Percentiles rank a stretch among this genome's conserved stretches.
Conservation (phyloP, 2,329 filamentous ascomycete genomes). For the Seiridium unicorne region DNA sequence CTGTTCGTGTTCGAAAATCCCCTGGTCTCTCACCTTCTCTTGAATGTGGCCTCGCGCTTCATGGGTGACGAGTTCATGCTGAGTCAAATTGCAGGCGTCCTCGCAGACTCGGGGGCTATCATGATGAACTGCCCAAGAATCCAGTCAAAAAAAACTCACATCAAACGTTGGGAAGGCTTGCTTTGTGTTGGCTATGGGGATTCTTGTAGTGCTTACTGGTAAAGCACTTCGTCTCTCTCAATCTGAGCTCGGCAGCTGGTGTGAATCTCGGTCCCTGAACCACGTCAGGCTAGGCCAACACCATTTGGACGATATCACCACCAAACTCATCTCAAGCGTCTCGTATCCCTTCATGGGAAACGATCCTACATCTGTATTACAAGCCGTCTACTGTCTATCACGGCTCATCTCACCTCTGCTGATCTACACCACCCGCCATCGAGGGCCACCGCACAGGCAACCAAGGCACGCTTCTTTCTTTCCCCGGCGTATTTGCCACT, state of each 20-base stretch:
- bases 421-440: conserved; percentile 12
- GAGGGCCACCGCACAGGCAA: conserved; percentile 21
- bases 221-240: background rate
- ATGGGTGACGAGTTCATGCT: background rate
- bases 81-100: background rate
- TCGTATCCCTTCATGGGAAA: background rate
- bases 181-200: background rate
- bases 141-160: background rate
- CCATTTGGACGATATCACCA: background rate
- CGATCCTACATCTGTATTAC: background rate
- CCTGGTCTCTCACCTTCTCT: conserved; percentile 7
- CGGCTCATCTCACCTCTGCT: conserved; percentile 19
- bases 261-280: background rate
- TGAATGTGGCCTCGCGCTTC: background rate
- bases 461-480: conserved; percentile 9
- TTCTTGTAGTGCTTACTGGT: background rate
- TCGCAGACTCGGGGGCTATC: conserved; percentile 4
- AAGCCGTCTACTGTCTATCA: conserved; percentile 12
- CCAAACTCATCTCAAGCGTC: background rate
- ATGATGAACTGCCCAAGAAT: conserved; percentile 15
- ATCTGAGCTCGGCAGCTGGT: background rate
- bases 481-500: conserved; percentile 13
- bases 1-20: conserved; percentile 17
- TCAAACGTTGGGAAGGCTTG: background rate
- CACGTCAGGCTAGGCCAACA: background rate